Evolutionary conservation across 2,329 filamentous ascomycete species (phyloP), one percentile per base, ranked within the genome.

Genomic region (Rachicladosporium sp.): DNA sequence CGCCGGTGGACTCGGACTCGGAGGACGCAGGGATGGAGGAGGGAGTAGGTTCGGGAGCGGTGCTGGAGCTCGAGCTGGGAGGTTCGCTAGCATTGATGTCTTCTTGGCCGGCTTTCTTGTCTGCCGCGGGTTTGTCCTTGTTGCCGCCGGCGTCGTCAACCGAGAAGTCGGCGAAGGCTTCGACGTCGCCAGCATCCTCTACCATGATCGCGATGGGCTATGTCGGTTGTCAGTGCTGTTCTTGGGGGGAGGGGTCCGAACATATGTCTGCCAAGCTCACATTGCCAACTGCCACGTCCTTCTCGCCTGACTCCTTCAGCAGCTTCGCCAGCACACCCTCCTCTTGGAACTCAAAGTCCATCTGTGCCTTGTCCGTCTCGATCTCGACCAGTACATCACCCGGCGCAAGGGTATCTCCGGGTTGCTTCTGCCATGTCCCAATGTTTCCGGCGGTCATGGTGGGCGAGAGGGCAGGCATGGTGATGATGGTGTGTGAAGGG

Each of bases 281-380:
- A 66, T 82, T 91, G 63, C 91, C 91, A 55, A 98, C 87, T 23
- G 89, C 64, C 46, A 98, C 71, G 62, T 98, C 91, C 73, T 96
- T 98, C 65, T 81, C 82, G 50, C 93, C 93, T 44, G 82, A 80
- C 34, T 94, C 83, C 70, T 87, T 91, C 58, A 98, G 71, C 48
- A 96, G 75, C 75, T 94, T 94, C 57, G 91, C 89, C 52, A 98
- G 74, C 45, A 93, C 76, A 71, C 89, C 91, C 62, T 96, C 91
- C 59, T 98, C 91, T 68, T 98, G 91, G 68, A 93, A 96, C 68
- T 98, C 91, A 63, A 98, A 96, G 71, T 98, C 91, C 91, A 98
- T 98, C 71, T 96, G 91, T 49, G 91, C 91, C 76, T 98, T 98
- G 69, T 98, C 91, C 55, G 91, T 98, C 76, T 98, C 91, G 57